Conservation (phyloP, 164 flowering plant species). For the Tinospora cordifolia region DNA sequence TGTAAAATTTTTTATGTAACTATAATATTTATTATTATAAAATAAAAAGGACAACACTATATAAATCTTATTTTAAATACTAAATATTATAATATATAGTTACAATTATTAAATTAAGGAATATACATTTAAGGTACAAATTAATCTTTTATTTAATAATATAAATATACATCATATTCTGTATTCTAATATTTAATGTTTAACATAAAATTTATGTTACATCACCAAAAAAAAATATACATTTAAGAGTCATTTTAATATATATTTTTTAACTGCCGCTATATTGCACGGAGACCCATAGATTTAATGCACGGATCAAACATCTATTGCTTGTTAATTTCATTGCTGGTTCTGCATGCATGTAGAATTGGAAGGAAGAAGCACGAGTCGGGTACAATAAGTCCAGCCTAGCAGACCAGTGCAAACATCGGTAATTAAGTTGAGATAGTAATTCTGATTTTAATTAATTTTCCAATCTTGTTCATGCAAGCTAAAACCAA, state of each 20-base stretch:
- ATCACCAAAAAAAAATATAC: no score
- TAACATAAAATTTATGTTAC: no score
- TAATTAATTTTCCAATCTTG: background rate
- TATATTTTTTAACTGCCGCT: background rate
- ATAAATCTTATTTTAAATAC: no score
- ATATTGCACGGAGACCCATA: background rate
- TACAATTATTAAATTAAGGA: background rate
- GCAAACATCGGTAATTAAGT: conserved; percentile 53
- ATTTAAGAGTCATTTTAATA: no score
- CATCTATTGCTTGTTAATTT: background rate
- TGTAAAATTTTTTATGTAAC: background rate
- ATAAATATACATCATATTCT: no score
- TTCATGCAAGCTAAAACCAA: background rate
- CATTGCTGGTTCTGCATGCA: background rate
- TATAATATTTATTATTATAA: no score
- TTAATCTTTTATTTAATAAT: no score
- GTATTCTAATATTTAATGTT: no score
- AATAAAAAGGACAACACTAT: no score
- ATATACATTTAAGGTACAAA: no score
- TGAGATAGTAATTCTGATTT: no score
- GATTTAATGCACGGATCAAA: background rate
- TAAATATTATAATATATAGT: background rate
- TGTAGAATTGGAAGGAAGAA: conserved; percentile 72
- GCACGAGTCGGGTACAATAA: conserved; percentile 53
- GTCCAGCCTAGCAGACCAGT: conserved; percentile 77